A percentile compares a stretch with the other conserved stretches of the same genome.
Evolutionary conservation across 2,329 filamentous ascomycete genomes (phyloP).

Genomic region (Alternaria rosae): DNA sequence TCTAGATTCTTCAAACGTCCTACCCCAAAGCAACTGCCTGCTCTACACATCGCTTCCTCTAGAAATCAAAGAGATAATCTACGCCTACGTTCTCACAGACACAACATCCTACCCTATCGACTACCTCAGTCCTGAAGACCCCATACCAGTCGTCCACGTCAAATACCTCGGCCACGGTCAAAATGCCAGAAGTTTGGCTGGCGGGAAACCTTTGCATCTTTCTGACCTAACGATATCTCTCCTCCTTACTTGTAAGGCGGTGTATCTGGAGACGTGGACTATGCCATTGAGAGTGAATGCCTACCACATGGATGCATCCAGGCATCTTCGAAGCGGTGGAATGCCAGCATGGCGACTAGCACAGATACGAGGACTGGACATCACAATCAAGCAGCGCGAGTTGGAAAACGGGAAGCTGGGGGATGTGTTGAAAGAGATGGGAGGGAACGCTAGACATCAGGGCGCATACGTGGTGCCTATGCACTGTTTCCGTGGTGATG

Average conservation of each 20-base stretch:
- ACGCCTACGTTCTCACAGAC: conserved; percentile 22
- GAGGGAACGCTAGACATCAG: conserved; percentile 6
- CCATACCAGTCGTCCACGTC: background rate
- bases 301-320: background rate
- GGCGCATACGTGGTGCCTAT: conserved; percentile 18
- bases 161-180: background rate
- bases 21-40: conserved; percentile 14
- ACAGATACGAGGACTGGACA: conserved; percentile 22
- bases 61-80: conserved; percentile 30
- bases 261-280: conserved; percentile 31
- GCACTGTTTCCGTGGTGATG: background rate
- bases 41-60: conserved; percentile 21
- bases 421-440: conserved; percentile 3
- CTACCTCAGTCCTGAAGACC: background rate
- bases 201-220: background rate
- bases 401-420: conserved; percentile 15
- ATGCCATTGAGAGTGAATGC: conserved; percentile 24
- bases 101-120: conserved; percentile 8
- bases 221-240: conserved; percentile 20
- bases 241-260: conserved; percentile 26
- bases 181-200: background rate
- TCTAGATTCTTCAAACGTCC: background rate
- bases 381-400: conserved; percentile 17
- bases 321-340: background rate
- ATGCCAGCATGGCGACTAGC: conserved; percentile 25